These are phyloP conservation scores for Mucor plumbeus DNA, from an alignment of 371 early-diverging fungal genomes.

Conservation along the genomic window DNA sequence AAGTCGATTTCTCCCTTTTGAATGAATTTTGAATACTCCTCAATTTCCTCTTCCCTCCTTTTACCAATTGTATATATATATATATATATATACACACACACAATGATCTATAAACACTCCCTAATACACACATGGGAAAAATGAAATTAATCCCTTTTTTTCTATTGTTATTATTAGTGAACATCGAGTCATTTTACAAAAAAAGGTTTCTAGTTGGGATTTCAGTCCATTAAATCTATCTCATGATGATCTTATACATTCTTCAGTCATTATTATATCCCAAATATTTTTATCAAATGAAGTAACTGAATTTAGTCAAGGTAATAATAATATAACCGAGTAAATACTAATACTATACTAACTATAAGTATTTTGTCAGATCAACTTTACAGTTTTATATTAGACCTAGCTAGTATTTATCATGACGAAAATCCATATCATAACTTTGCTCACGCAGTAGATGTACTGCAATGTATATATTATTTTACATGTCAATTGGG, in stretches of 20 bases:
- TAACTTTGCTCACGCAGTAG: slow-evolving; percentile 86
- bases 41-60: not conserved
- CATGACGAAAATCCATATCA: slow-evolving; percentile 80
- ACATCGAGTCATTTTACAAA: slow-evolving; percentile 31
- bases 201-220: slow-evolving; percentile 67
- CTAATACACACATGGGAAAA: not conserved
- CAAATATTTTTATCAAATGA: slow-evolving; percentile 66
- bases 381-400: slow-evolving; percentile 62
- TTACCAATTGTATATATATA: not conserved
- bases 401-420: slow-evolving; percentile 65
- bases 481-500: slow-evolving; percentile 72
- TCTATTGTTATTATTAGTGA: slow-evolving; percentile 11
- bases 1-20: not conserved
- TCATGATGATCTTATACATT: slow-evolving; percentile 68
- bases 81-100: not conserved
- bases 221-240: slow-evolving; percentile 68
- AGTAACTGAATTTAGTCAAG: slow-evolving; percentile 58
- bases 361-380: slow-evolving; percentile 35
- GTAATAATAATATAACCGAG: slow-evolving; percentile 37
- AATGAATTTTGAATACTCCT: not conserved
- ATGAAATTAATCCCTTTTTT: not conserved
- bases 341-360: not conserved
- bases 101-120: not conserved
- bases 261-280: slow-evolving; percentile 66
- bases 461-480: slow-evolving; percentile 82